These are phyloP conservation scores for Penicillium waksmanii DNA, from an alignment of 495 filamentous ascomycete species.

Conservation along the genomic window DNA sequence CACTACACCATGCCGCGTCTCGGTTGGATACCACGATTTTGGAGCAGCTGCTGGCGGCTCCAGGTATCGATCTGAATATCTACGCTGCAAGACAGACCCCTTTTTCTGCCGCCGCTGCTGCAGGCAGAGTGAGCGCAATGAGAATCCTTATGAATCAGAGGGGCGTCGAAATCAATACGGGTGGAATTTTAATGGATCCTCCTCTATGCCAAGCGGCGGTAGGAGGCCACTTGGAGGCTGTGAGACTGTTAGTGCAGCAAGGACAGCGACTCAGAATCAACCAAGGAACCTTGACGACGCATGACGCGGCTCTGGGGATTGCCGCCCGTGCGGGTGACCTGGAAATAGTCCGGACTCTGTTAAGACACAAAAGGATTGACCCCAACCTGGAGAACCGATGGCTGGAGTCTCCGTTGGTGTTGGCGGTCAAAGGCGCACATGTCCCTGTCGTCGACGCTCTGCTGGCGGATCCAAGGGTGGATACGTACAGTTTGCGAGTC, in stretches of 20 bases:
- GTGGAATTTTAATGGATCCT: conserved; percentile 8
- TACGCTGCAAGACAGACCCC: conserved; percentile 14
- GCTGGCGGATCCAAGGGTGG: too few species aligned
- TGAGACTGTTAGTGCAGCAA: background rate
- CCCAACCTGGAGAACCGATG: conserved; percentile 10
- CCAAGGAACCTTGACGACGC: conserved; percentile 9
- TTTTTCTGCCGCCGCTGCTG: conserved; percentile 8
- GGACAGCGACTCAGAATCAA: conserved; percentile 8
- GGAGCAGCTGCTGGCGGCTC: conserved; percentile 10
- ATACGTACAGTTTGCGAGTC: too few species aligned
- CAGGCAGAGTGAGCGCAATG: conserved; percentile 8
- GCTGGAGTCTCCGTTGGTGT: background rate
- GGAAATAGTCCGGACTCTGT: conserved; percentile 14
- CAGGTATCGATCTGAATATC: conserved; percentile 12
- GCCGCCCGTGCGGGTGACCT: conserved; percentile 13
- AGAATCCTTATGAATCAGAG: conserved; percentile 5
- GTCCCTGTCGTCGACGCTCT: too few species aligned
- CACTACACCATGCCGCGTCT: conserved; percentile 7
- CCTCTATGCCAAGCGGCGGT: background rate
- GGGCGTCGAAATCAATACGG: conserved; percentile 19
- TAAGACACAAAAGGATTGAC: conserved; percentile 12
- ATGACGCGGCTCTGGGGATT: conserved; percentile 19
- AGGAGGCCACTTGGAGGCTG: background rate
- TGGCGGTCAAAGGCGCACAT: too few species aligned
- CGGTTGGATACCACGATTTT: conserved; percentile 8